phyloP scores from a whole-genome alignment of 768 basidiomycete species.

The Chiua virens region DNA sequence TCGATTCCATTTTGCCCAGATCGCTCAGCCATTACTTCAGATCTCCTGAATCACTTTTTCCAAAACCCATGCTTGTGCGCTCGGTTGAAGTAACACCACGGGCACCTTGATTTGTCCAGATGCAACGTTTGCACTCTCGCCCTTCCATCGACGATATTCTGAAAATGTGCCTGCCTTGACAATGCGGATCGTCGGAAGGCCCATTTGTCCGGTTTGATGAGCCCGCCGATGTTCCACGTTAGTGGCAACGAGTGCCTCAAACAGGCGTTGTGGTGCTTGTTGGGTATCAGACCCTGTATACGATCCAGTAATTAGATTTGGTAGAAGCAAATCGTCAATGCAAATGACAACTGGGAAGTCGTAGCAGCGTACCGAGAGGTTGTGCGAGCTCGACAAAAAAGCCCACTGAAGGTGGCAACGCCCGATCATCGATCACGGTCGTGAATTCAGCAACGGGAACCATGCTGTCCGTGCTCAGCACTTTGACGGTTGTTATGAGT shows the following conservation, averaged over 20 bases:
- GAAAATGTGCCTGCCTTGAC: conserved; percentile 20
- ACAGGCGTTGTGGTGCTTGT: neutral
- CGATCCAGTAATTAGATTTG: too few species aligned
- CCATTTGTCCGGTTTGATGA: neutral
- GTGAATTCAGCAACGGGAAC: conserved; percentile 17
- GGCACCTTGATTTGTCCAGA: conserved; percentile 18
- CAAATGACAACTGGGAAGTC: neutral
- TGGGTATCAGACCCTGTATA: conserved; percentile 5
- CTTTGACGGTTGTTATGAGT: conserved; percentile 2
- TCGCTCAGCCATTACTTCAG: neutral
- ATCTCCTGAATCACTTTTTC: conserved; percentile 18
- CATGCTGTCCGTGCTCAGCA: neutral
- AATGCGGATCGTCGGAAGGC: conserved; percentile 22
- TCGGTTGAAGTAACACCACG: neutral
- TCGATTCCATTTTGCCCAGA: too few species aligned
- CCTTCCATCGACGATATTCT: conserved; percentile 17
- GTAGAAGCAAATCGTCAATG: neutral
- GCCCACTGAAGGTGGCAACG: neutral
- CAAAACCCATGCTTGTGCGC: conserved; percentile 12
- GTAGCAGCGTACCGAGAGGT: conserved; percentile 7
- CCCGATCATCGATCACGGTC: conserved; percentile 10
- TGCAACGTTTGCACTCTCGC: neutral
- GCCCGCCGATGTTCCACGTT: neutral
- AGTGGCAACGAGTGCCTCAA: conserved; percentile 1
- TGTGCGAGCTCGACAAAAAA: conserved; percentile 17